These are phyloP conservation scores for Rubia yunnanensis DNA, from an alignment of 257 asterid genomes.

Conservation along the genomic window DNA sequence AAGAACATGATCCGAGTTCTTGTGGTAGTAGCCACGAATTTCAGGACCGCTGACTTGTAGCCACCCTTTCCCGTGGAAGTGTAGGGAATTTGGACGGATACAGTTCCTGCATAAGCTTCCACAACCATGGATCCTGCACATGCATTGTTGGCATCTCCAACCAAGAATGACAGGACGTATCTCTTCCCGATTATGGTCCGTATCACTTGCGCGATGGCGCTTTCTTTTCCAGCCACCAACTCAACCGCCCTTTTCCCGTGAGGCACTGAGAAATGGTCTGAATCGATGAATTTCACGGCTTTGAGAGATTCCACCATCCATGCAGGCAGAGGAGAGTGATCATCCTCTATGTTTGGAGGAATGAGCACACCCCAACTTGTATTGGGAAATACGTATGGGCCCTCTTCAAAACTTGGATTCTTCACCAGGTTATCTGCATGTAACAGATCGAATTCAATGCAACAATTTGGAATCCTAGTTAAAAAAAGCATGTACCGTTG, in stretches of 20 bases:
- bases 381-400: slow-evolving; percentile 82
- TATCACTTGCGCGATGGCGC: slow-evolving; percentile 78
- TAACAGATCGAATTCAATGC: slow-evolving; percentile 1
- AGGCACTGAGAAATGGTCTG: slow-evolving; percentile 85
- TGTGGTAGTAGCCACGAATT: slow-evolving; percentile 48
- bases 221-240: slow-evolving; percentile 88
- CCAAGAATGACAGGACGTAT: slow-evolving; percentile 59
- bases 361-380: slow-evolving; percentile 85
- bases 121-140: slow-evolving; percentile 89
- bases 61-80: slow-evolving; percentile 92
- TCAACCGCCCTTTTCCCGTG: slow-evolving; percentile 68
- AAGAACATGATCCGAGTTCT: slow-evolving; percentile 76
- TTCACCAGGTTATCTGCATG: slow-evolving; percentile 66
- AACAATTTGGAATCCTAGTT: background rate
- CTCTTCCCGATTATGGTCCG: slow-evolving; percentile 59
- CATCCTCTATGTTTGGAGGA: slow-evolving; percentile 93
- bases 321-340: slow-evolving; percentile 80
- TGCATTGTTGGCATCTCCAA: slow-evolving; percentile 86
- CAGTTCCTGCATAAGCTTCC: slow-evolving; percentile 80
- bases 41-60: slow-evolving; percentile 61
- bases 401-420: slow-evolving; percentile 88
- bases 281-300: slow-evolving; percentile 80
- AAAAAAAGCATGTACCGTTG: too few species aligned
- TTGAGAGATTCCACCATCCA: slow-evolving; percentile 96
- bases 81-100: slow-evolving; percentile 65